phyloP scores from a whole-genome alignment of 1,139 yeast species.

The Suhomyces ambrosiae region DNA sequence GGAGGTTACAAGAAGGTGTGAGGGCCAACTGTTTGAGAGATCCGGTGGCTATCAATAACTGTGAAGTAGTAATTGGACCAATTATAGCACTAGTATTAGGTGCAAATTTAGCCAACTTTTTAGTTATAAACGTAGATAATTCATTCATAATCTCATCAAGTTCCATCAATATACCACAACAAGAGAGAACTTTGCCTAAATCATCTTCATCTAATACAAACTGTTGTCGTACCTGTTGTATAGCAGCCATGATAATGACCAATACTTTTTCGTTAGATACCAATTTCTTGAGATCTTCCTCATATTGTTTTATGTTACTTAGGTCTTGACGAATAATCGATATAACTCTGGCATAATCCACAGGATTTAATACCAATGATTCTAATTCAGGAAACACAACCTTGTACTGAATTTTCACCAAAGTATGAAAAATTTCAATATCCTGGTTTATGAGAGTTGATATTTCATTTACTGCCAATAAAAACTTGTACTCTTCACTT shows the following conservation, averaged over 20 bases:
- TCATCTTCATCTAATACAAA: constrained; percentile 37
- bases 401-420: constrained; percentile 55
- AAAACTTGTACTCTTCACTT: constrained; percentile 48
- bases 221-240: constrained; percentile 33
- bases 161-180: constrained; percentile 51
- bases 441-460: constrained; percentile 61
- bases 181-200: constrained; percentile 40
- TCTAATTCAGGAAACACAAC: constrained; percentile 74
- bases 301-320: constrained; percentile 33
- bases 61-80: constrained; percentile 76
- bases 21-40: constrained; percentile 68
- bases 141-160: constrained; percentile 46
- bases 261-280: constrained; percentile 66
- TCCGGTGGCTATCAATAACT: constrained; percentile 68
- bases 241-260: constrained; percentile 74
- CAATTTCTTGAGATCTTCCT: constrained; percentile 40
- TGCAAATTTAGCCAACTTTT: constrained; percentile 60
- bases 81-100: constrained; percentile 79
- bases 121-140: constrained; percentile 58
- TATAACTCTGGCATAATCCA: constrained; percentile 63
- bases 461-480: constrained; percentile 58
- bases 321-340: constrained; percentile 55
- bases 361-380: constrained; percentile 61
- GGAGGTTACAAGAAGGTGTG: constrained; percentile 82
- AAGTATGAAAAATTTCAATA: constrained; percentile 50